Evolutionary conservation across 495 filamentous ascomycete genomes (phyloP).

Genomic region (Trichoderma erinaceum): DNA sequence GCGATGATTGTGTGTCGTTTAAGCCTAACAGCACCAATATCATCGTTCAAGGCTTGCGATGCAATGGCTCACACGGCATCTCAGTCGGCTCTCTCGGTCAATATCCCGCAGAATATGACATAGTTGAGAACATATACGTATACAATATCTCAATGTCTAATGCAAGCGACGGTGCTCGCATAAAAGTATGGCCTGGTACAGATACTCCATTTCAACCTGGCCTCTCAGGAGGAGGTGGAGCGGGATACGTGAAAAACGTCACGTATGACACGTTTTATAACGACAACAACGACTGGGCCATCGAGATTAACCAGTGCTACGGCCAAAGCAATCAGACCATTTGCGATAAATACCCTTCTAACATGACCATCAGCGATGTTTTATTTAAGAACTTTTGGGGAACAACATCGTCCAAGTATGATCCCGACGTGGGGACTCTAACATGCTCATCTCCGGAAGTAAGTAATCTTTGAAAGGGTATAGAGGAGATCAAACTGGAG

Average conservation of each 20-base stretch:
- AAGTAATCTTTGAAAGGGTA: background rate
- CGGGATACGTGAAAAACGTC: constrained; percentile 42
- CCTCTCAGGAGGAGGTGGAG: constrained; percentile 30
- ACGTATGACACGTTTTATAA: constrained; percentile 53
- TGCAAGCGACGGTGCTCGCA: constrained; percentile 58
- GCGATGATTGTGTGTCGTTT: constrained; percentile 72
- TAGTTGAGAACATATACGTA: constrained; percentile 59
- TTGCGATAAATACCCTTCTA: constrained; percentile 48
- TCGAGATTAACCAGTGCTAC: constrained; percentile 62
- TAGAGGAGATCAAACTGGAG: background rate
- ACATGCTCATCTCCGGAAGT: background rate
- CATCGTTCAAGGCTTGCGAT: constrained; percentile 61
- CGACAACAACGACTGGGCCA: constrained; percentile 52
- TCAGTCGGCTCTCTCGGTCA: constrained; percentile 64
- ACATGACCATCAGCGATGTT: constrained; percentile 22
- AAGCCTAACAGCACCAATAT: constrained; percentile 74
- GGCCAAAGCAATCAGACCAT: constrained; percentile 55
- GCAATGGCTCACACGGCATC: constrained; percentile 70
- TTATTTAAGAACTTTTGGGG: constrained; percentile 22
- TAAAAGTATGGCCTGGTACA: constrained; percentile 43
- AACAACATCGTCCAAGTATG: constrained; percentile 21
- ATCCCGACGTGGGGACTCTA: constrained; percentile 22
- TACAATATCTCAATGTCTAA: constrained; percentile 64
- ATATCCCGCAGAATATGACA: constrained; percentile 56
- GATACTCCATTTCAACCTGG: constrained; percentile 25